Evolutionary conservation across 73 alveolate genomes (phyloP), one percentile per base, ranked within the genome.

Genomic region (Blepharisma stoltei): DNA sequence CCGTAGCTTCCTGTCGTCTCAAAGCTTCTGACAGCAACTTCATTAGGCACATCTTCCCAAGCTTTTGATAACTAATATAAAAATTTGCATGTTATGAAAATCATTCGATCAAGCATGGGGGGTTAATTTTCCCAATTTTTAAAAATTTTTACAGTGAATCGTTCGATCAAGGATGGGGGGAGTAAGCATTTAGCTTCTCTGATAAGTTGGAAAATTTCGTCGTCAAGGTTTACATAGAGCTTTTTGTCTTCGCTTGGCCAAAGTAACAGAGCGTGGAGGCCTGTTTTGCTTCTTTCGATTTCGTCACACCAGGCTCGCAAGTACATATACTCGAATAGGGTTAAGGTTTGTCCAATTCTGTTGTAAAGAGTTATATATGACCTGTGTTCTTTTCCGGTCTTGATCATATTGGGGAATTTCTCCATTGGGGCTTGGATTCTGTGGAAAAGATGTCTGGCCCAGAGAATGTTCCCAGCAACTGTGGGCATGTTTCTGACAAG

Each of bases 111-210:
- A n/a, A n/a, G n/a, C n/a, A n/a, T n/a, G n/a, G n/a, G n/a, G n/a
- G n/a, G n/a, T n/a, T n/a, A n/a, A n/a, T n/a, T n/a, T n/a, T n/a
- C n/a, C n/a, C n/a, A n/a, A n/a, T n/a, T n/a, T n/a, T n/a, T n/a
- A n/a, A n/a, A n/a, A n/a, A n/a, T n/a, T n/a, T n/a, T n/a, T n/a
- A n/a, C n/a, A n/a, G n/a, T n/a, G n/a, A n/a, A n/a, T n/a, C n/a
- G n/a, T n/a, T n/a, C n/a, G n/a, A n/a, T n/a, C n/a, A n/a, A n/a
- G n/a, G n/a, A n/a, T n/a, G n/a, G n/a, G n/a, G n/a, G n/a, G n/a
- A n/a, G n/a, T n/a, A n/a, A 88, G 85, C 99, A 97, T 86, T 97
- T 97, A 54, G 99, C 99, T 91, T 97, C 99, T 80, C 99, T 89
- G 80, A 97, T 97, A 80, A 97, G 89, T 83, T 98, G 97, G 66